These are phyloP conservation scores for Starmerella apis DNA, from an alignment of 805 yeast species.

Conservation along the genomic window DNA sequence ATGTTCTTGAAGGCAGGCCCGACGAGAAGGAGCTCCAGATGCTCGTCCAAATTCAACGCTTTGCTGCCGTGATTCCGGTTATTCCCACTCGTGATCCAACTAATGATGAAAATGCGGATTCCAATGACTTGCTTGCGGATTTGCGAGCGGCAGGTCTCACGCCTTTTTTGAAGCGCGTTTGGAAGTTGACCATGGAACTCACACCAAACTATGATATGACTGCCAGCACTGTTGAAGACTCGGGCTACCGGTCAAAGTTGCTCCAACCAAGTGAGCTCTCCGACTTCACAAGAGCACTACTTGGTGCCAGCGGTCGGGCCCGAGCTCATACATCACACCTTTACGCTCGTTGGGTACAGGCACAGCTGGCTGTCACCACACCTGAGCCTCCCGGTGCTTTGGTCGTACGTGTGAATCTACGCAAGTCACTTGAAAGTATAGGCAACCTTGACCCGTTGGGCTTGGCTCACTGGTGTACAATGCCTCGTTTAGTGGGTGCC, in stretches of 20 bases:
- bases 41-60: constrained; percentile 8
- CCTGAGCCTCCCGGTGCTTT: constrained; percentile 16
- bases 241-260: constrained; percentile 16
- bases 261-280: constrained; percentile 16
- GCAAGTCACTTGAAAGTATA: constrained; percentile 19
- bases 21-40: constrained; percentile 6
- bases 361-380: constrained; percentile 12
- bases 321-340: neutral
- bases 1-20: constrained; percentile 1
- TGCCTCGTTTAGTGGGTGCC: constrained; percentile 12
- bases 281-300: constrained; percentile 6
- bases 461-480: constrained; percentile 18
- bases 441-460: constrained; percentile 26
- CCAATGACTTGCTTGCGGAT: neutral
- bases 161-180: constrained; percentile 9
- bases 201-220: constrained; percentile 19
- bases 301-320: constrained; percentile 9
- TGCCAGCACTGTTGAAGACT: constrained; percentile 18
- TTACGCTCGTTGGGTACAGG: constrained; percentile 12
- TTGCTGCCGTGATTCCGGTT: constrained; percentile 11
- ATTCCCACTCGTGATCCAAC: neutral
- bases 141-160: constrained; percentile 2
- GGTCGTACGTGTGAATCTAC: constrained; percentile 11
- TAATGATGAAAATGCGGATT: neutral
- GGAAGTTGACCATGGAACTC: constrained; percentile 11